These are phyloP conservation scores for Kwoniella europaea DNA, from an alignment of 768 basidiomycete genomes.

Conservation along the genomic window DNA sequence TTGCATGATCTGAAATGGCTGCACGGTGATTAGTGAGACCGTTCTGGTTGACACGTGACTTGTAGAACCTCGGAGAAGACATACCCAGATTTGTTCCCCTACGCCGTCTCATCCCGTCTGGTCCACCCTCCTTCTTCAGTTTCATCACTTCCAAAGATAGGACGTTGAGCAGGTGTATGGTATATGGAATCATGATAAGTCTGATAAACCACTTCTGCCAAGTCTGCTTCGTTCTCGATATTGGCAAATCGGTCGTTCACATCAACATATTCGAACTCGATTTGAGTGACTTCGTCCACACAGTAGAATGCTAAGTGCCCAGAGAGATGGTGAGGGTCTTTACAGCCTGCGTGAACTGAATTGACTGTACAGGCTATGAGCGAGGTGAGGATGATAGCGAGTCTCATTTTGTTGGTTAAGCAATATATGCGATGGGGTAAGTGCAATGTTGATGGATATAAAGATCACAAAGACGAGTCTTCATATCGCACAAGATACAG, in stretches of 20 bases:
- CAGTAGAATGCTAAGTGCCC: constrained; percentile 1
- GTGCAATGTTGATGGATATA: too few relatives aligned
- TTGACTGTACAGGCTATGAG: neutral
- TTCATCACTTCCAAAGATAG: too few relatives aligned
- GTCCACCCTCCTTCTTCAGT: too few relatives aligned
- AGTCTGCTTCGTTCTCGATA: neutral
- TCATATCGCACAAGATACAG: too few relatives aligned
- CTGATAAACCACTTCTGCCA: neutral
- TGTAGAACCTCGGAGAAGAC: too few relatives aligned
- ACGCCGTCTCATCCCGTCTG: too few relatives aligned
- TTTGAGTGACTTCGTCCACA: constrained; percentile 3
- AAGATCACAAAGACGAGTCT: too few relatives aligned
- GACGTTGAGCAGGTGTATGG: neutral
- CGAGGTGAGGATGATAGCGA: neutral
- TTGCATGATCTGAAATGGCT: too few relatives aligned
- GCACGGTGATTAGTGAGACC: too few relatives aligned
- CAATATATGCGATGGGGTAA: too few relatives aligned
- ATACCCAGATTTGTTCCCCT: too few relatives aligned
- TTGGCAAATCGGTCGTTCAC: neutral
- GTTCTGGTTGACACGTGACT: too few relatives aligned
- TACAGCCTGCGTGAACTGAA: constrained; percentile 3
- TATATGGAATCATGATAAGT: neutral
- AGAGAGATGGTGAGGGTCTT: neutral
- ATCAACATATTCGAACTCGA: neutral
- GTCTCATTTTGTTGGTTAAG: neutral